Evolutionary conservation across 2,329 filamentous ascomycete genomes (phyloP), one percentile per base, ranked within the genome.

Genomic region (Penicillium fuscoglaucum): DNA sequence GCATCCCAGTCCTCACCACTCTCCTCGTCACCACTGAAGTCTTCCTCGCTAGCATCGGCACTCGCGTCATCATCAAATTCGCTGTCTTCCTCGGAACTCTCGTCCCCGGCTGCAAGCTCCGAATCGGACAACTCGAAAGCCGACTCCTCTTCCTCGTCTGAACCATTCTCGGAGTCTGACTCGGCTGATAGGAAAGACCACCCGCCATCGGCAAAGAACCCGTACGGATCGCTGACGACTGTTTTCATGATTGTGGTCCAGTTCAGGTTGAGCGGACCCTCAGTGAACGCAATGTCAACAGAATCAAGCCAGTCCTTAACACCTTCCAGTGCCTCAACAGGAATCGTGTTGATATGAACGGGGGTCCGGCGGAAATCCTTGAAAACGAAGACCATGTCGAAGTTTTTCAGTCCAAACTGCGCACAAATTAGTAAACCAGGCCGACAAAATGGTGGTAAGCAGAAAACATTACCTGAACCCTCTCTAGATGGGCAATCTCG

Each of bases 191-290:
- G 76, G 84, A 99, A 98, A 1, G 87, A 89, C 95, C 95, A 99
- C 46, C 95, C 95, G 33, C 96, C 95, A 64, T 98, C 93, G 4
- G 84, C 86, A 76, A 97, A 99, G 85, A 99, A 99, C 67, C 89
- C 86, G 73, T 99, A 93, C 2, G 95, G 91, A 72, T 99, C 93
- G 37, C 90, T 88, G 21, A 90, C 93, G 28, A 99, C 93, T 0
- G 95, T 99, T 83, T 99, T 99, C 92, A 99, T 99, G 72, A 99
- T 99, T 17, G 93, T 96, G 12, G 90, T 90, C 95, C 95, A 99
- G 82, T 98, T 98, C 57, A 99, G 83, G 79, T 99, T 99, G 66
- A 99, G 86, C 1, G 93, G 95, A 57, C 95, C 95, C 76, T 99
- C 96, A 13, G 87, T 90, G 80, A 88, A 98, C 19, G 95, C 88